Conservation (phyloP, 169 alveolate genomes). For the Plasmodium fragile region DNA sequence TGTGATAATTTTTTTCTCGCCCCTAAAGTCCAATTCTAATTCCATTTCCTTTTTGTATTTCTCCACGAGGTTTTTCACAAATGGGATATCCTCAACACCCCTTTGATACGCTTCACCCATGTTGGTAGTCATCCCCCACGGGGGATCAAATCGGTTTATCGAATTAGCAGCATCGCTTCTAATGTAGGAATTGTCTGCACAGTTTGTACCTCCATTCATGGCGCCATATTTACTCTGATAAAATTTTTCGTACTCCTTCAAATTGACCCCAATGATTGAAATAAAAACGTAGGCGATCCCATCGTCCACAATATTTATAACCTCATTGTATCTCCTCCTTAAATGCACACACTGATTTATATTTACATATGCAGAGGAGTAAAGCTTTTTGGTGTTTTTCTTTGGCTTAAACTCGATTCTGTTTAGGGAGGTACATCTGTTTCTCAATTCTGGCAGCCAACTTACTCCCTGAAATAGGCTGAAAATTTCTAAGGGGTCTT, state of each 20-base stretch:
- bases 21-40: neutral
- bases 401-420: slow-evolving; percentile 9
- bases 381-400: neutral
- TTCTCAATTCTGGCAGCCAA: slow-evolving; percentile 71
- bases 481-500: slow-evolving; percentile 68
- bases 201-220: neutral
- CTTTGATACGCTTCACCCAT: neutral
- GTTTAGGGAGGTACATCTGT: slow-evolving; percentile 53
- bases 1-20: slow-evolving; percentile 1
- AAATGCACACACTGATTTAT: slow-evolving; percentile 34
- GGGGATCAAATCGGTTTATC: neutral
- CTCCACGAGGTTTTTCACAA: neutral
- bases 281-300: slow-evolving; percentile 43
- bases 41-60: neutral
- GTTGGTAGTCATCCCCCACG: neutral
- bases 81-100: neutral
- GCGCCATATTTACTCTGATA: neutral
- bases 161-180: neutral
- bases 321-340: slow-evolving; percentile 58
- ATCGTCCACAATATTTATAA: slow-evolving; percentile 17
- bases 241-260: slow-evolving; percentile 10
- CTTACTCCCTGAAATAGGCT: slow-evolving; percentile 72
- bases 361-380: slow-evolving; percentile 15
- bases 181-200: neutral
- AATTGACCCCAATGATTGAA: slow-evolving; percentile 43